Evolutionary conservation across 2,329 filamentous ascomycete species (phyloP).

Genomic region (Penicillium sp.): DNA sequence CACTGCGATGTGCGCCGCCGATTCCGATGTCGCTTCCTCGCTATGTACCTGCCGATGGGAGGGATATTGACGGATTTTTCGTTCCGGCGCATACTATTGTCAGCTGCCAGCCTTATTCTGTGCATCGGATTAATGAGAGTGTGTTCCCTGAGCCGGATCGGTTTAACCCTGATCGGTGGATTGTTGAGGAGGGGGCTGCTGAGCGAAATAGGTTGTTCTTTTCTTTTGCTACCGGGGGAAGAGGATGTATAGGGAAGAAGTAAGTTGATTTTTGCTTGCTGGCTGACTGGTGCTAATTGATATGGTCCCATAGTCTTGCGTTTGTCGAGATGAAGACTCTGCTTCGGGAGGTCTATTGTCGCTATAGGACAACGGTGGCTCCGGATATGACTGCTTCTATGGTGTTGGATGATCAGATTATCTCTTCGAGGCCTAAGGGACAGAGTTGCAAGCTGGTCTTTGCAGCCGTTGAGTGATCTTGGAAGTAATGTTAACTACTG

Average conservation of each 20-base stretch:
- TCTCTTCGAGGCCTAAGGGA: conserved; percentile 60
- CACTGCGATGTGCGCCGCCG: conserved; percentile 55
- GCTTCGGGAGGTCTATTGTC: conserved; percentile 59
- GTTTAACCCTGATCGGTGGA: conserved; percentile 36
- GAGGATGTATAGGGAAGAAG: conserved; percentile 57
- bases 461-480: conserved; percentile 7
- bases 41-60: conserved; percentile 36
- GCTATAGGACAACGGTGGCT: conserved; percentile 50
- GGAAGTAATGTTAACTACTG: no score
- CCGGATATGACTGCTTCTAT: conserved; percentile 57
- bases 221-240: conserved; percentile 62
- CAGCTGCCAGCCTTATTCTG: conserved; percentile 38
- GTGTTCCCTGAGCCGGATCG: conserved; percentile 32
- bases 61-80: conserved; percentile 40
- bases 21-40: conserved; percentile 53
- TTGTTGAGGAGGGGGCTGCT: conserved; percentile 30
- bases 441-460: conserved; percentile 55
- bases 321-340: conserved; percentile 66
- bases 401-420: conserved; percentile 64
- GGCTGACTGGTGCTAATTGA: conserved; percentile 2
- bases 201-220: conserved; percentile 57
- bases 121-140: conserved; percentile 31
- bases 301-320: conserved; percentile 51
- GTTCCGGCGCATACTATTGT: conserved; percentile 39
- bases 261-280: conserved; percentile 42